These are phyloP conservation scores for Globisporangium lucens DNA, from an alignment of 352 stramenopile genomes.

Conservation along the genomic window DNA sequence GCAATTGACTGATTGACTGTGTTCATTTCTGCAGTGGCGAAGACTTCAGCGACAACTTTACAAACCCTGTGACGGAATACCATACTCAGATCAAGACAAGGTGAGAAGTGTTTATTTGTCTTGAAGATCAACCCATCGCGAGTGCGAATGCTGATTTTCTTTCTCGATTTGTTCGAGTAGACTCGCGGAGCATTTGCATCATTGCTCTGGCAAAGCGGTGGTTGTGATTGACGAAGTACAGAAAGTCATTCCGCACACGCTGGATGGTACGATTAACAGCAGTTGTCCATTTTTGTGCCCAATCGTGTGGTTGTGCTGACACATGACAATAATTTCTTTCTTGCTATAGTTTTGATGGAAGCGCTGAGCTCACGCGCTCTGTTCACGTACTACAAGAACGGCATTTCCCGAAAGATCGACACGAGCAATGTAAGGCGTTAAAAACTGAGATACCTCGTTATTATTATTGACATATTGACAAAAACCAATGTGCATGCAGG, in stretches of 20 bases:
- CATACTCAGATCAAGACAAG: conserved; percentile 84
- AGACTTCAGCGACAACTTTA: conserved; percentile 85
- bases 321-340: not conserved
- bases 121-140: not conserved
- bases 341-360: conserved; percentile 60
- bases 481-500: conserved; percentile 22
- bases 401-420: conserved; percentile 64
- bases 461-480: not conserved
- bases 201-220: conserved; percentile 84
- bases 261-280: conserved; percentile 52
- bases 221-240: conserved; percentile 92
- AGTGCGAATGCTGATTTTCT: not conserved
- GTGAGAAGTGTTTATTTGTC: conserved; percentile 20
- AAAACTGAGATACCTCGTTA: not conserved
- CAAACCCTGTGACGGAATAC: conserved; percentile 78
- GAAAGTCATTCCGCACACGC: conserved; percentile 87
- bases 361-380: conserved; percentile 65
- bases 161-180: conserved; percentile 18
- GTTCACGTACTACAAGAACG: conserved; percentile 77
- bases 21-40: conserved; percentile 47
- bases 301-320: not conserved
- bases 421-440: conserved; percentile 60
- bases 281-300: not conserved
- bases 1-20: not conserved
- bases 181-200: conserved; percentile 74